A percentile compares a stretch with the other conserved stretches of the same genome.
Evolutionary conservation across 331 rosid genomes (phyloP).

Genomic region (Erythrophleum ivorense): DNA sequence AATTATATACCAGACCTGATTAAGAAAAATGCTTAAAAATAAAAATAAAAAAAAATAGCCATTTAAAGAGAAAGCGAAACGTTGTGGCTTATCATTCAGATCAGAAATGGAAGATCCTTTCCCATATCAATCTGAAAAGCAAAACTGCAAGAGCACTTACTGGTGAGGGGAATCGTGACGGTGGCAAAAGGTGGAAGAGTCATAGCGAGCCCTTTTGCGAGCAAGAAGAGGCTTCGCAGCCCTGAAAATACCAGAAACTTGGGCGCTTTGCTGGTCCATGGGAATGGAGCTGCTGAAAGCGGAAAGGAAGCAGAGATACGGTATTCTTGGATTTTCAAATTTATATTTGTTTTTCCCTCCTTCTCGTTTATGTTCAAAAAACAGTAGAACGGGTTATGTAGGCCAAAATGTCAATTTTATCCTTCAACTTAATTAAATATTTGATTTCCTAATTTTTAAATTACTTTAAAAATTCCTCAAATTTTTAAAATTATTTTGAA

Average conservation of each 20-base stretch:
- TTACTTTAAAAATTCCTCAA: too few species aligned
- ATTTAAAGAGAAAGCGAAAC: background rate
- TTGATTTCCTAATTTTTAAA: too few species aligned
- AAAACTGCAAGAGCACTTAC: conserved; percentile 37
- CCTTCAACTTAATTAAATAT: too few species aligned
- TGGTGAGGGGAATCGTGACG: conserved; percentile 32
- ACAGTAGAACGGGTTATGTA: too few species aligned
- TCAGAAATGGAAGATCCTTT: background rate
- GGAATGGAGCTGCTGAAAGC: background rate
- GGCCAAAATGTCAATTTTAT: too few species aligned
- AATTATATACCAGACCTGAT: background rate
- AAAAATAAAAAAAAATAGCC: too few species aligned
- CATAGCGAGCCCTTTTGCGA: conserved; percentile 67
- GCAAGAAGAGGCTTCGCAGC: conserved; percentile 75
- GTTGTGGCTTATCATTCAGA: background rate
- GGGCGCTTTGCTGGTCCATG: conserved; percentile 55
- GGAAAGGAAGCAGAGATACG: background rate
- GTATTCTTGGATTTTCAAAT: background rate
- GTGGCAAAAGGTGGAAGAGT: conserved; percentile 36
- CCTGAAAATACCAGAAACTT: conserved; percentile 64
- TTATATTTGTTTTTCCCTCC: background rate
- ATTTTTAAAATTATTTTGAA: too few species aligned
- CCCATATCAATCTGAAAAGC: conserved; percentile 3
- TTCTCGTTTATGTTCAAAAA: background rate
- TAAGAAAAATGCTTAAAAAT: background rate